Evolutionary conservation across 805 yeast genomes (phyloP), one percentile per base, ranked within the genome.

Genomic region (Pichia scutulata): DNA sequence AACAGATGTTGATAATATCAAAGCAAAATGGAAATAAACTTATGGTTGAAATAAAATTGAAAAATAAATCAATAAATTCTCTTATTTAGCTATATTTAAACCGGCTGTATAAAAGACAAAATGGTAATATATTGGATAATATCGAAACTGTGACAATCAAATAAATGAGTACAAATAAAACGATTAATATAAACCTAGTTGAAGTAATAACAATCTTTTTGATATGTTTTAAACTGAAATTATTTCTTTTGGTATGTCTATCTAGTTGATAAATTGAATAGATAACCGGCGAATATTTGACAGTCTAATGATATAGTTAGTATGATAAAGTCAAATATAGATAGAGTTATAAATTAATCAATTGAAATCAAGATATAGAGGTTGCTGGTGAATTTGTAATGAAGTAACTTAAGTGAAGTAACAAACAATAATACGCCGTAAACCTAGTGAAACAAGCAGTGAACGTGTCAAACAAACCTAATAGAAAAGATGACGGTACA

Each of bases 91-190:
- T 4, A 22, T 25, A 13, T 13, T 25, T 28, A 7, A 4, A 9
- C 14, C 18, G 25, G 44, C 5, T 19, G 24, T 13, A 10, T 18
- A 43, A 33, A 14, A 19, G 13, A 22, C 24, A 18, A 23, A 41
- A 7, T 6, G 23, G 40, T 39, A 23, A 33, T 33, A 33, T 8
- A 33, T 4, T 33, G 5, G 10, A 28, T 7, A 12, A 5, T 8
- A 44, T 26, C 39, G 30, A 41, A 47, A 54, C 55, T 60, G 65
- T 63, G 60, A 60, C 65, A 55, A 57, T 60, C 65, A 62, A 62
- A 53, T 55, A 52, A 62, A 62, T 62, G 65, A 62, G 65, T 62
- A 62, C 63, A 60, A 60, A 30, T n/a, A 22, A 47, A 10, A 6
- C 16, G 37, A 16, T n/a, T n/a, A 22, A 4, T 18, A 39, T 30